Conservation (phyloP, 2,329 filamentous ascomycete genomes). For the Cladosporium sp. region DNA sequence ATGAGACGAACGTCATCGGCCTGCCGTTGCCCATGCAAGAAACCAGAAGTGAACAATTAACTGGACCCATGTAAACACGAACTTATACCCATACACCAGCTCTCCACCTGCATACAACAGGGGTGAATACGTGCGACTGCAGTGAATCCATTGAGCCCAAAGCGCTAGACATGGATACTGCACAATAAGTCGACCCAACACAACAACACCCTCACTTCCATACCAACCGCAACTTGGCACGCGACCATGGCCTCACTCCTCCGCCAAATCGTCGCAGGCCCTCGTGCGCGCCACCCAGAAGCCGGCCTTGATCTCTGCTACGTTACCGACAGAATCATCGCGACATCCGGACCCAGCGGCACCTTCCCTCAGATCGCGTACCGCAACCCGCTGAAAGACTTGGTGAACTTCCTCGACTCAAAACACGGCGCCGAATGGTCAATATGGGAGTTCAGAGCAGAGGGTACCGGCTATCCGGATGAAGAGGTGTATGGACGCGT, state of each 20-base stretch:
- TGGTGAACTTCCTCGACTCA: constrained; percentile 81
- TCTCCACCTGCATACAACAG: too few species aligned
- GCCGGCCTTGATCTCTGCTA: constrained; percentile 92
- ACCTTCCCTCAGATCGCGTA: constrained; percentile 90
- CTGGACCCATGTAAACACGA: constrained; percentile 45
- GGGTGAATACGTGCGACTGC: too few species aligned
- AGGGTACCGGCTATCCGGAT: constrained; percentile 94
- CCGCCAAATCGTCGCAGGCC: constrained; percentile 86
- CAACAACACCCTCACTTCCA: too few species aligned
- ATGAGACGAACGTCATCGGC: too few species aligned
- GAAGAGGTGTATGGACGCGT: constrained; percentile 80
- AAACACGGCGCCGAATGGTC: constrained; percentile 83
- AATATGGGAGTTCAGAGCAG: constrained; percentile 97
- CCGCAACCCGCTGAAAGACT: constrained; percentile 82
- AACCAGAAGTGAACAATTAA: too few species aligned
- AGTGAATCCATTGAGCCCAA: too few species aligned
- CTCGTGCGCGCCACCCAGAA: constrained; percentile 77
- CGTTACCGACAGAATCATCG: constrained; percentile 74
- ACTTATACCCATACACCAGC: constrained; percentile 13
- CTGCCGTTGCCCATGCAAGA: too few species aligned
- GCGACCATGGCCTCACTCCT: constrained; percentile 62
- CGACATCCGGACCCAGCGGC: constrained; percentile 81
- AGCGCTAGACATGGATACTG: too few species aligned
- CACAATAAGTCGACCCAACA: too few species aligned
- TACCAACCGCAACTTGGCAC: background rate